Evolutionary conservation across 768 basidiomycete genomes (phyloP), one percentile per base, ranked within the genome.

Genomic region (Termitomyces heimii): DNA sequence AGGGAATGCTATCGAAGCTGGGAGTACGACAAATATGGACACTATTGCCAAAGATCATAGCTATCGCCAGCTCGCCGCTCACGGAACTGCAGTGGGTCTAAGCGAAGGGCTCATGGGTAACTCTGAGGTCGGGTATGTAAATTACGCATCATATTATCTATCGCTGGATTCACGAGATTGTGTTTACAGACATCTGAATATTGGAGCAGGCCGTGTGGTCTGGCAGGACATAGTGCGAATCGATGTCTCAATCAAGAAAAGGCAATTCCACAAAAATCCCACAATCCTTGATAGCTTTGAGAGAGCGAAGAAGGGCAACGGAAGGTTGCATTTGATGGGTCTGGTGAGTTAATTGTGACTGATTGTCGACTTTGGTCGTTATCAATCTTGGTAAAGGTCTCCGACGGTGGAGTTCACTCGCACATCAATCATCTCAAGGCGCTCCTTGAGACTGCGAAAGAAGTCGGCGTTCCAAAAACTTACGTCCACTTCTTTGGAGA

Each of bases 151-250:
- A n/a, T 24, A 14, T 24, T 31, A n/a, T 31, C 28, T 16, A 53
- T 16, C 29, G 48, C 53, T 12, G 34, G 32, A 44, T 44, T 24
- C 47, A 34, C 13, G 46, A n/a, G n/a, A 50, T 32, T 28, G 29
- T 14, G 26, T 48, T 57, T n/a, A 6, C 14, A 96, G 94, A 4
- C 94, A 97, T 68, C 74, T 97, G 59, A 98, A 98, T 72, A 92
- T 95, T 62, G 94, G 94, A 34, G 95, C 95, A 53, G 95, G 94
- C 0, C 86, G 94, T 22, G 81, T 97, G 50, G 94, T 97, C 29
- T 97, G 95, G 95, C 95, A 98, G 71, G 95, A 98, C 66, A 98
- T 98, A 63, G 95, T 97, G 65, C 84, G 87, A 61, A 97, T 97
- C 66, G 94, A 98, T 65, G 88, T 94, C 47, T 79, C 86, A 20